These are phyloP conservation scores for Medicago truncatula DNA, from an alignment of 306 rosid genomes.

Conservation along the genomic window MtrunA17r5.0-ANR NC_053046.1:38521001-38521500, in stretches of 20 bases:
- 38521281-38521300: background rate
- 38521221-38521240: slow-evolving; percentile 53
- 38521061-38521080: slow-evolving; percentile 92
- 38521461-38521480: too few relatives aligned
- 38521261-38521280: background rate
- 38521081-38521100: slow-evolving; percentile 79
- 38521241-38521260: background rate
- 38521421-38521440: background rate
- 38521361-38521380: background rate
- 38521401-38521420: background rate
- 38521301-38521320: too few relatives aligned
- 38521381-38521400: background rate
- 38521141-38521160: slow-evolving; percentile 67
- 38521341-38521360: background rate
- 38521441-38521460: background rate
- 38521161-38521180: slow-evolving; percentile 87
- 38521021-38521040: slow-evolving; percentile 33
- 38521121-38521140: slow-evolving; percentile 76
- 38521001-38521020: slow-evolving; percentile 6
- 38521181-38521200: slow-evolving; percentile 83
- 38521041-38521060: slow-evolving; percentile 92
- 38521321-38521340: too few relatives aligned
- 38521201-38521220: slow-evolving; percentile 82
- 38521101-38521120: slow-evolving; percentile 52
- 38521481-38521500: too few relatives aligned